Evolutionary conservation across 352 stramenopile genomes (phyloP), one percentile per base, ranked within the genome.

Genomic region (Saprolegnia parasitica): DNA sequence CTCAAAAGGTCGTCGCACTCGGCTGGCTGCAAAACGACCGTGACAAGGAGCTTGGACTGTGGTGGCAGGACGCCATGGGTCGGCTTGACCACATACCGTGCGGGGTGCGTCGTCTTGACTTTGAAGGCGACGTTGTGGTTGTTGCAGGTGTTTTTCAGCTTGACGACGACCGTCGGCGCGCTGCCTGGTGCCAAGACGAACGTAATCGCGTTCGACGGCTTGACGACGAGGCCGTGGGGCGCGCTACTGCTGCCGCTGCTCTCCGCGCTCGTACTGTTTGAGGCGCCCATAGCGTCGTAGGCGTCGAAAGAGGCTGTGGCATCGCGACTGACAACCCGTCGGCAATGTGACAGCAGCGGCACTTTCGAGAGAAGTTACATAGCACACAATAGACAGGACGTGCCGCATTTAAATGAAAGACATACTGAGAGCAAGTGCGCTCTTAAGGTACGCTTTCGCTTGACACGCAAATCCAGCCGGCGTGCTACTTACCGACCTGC

Each of bases 61-160:
- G 85, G 84, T 0, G 76, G 81, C 10, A 95, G 73, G 55, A 95
- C 84, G 39, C 87, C 87, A 68, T 95, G 87, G 72, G 92, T 95
- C 40, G 87, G 87, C 5, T 85, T 85, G 76, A 95, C 85, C 21
- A 95, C 72, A 72, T 95, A 95, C n/a, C 87, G 83, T 72, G 91
- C 61, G 23, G 87, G 85, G 23, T 82, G 84, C 71, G 86, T 93
- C 42, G 86, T 94, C 78, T 94, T 94, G 39, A 94, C 83, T 65
- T 94, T 94, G 71, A 93, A 94, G 65, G 86, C 86, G 72, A 94
- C 87, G 73, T 91, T 90, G 50, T 84, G 86, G 49, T 78, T 71
- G 54, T 90, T 80, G 66, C 84, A 88, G 65, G 88, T 81, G 72
- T 94, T 94, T 65, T 84, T 83, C 71, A 94, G 91, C 65, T 79